Evolutionary conservation across 2,329 filamentous ascomycete genomes (phyloP).

Genomic region (Calonectria pteridis): DNA sequence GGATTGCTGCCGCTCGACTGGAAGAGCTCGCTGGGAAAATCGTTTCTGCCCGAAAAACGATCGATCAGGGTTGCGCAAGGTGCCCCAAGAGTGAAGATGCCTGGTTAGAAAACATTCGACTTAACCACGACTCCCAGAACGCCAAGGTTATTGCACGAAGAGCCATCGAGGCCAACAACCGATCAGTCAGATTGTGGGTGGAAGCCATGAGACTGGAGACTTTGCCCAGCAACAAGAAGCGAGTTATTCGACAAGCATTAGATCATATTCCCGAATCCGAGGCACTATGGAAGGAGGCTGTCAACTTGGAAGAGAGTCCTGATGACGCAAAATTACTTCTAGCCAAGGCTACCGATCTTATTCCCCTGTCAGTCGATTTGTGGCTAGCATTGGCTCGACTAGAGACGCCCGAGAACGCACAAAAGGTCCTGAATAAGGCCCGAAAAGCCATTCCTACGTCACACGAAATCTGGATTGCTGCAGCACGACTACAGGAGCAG

Average conservation of each 20-base stretch:
- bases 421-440: constrained; percentile 94
- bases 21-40: constrained; percentile 95
- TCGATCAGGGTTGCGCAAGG: constrained; percentile 87
- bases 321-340: constrained; percentile 89
- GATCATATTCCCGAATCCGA: constrained; percentile 96
- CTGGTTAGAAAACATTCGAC: constrained; percentile 94
- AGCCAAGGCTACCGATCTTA: constrained; percentile 95
- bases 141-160: constrained; percentile 95
- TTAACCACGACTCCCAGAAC: constrained; percentile 88
- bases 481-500: constrained; percentile 90
- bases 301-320: constrained; percentile 93
- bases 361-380: constrained; percentile 91
- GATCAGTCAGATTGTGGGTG: constrained; percentile 91
- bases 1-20: constrained; percentile 92
- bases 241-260: constrained; percentile 90
- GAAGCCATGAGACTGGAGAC: constrained; percentile 95
- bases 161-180: constrained; percentile 91
- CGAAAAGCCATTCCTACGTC: constrained; percentile 94
- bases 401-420: constrained; percentile 90
- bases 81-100: constrained; percentile 95
- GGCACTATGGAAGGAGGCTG: constrained; percentile 96
- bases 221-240: constrained; percentile 86
- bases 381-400: constrained; percentile 95
- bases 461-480: constrained; percentile 96
- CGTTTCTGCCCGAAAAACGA: constrained; percentile 88